Conservation (phyloP, 208 protist species). For the Wallacemonas sp. region DNA sequence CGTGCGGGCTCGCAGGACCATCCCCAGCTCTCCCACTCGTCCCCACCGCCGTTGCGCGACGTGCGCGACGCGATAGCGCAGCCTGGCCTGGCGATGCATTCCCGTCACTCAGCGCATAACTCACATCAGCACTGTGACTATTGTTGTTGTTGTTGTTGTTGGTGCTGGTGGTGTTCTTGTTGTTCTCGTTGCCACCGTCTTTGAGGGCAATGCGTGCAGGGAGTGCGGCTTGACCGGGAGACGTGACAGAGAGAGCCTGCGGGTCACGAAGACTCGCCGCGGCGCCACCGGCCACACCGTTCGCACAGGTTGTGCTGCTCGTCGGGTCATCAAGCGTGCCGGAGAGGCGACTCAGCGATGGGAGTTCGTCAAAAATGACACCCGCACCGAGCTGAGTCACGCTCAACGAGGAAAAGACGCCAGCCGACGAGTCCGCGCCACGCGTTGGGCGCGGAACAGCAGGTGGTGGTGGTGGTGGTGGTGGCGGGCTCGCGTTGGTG, state of each 20-base stretch:
- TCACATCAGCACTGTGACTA: no score
- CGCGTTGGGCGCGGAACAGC: background rate
- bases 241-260: background rate
- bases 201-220: no score
- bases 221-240: background rate
- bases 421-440: background rate
- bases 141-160: no score
- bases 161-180: no score
- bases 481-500: background rate
- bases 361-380: conserved; percentile 8
- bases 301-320: background rate
- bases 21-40: background rate
- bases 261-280: background rate
- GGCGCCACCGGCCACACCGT: background rate
- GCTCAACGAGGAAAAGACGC: background rate
- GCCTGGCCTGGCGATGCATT: background rate
- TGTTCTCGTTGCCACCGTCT: no score
- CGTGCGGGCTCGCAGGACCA: background rate
- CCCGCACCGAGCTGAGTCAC: conserved; percentile 8
- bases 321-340: background rate
- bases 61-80: background rate
- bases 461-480: background rate
- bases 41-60: conserved; percentile 5
- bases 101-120: background rate
- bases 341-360: conserved; percentile 6